Base-by-base conservation (phyloP, 495 filamentous ascomycete species). In the Zalerion maritima region DNA sequence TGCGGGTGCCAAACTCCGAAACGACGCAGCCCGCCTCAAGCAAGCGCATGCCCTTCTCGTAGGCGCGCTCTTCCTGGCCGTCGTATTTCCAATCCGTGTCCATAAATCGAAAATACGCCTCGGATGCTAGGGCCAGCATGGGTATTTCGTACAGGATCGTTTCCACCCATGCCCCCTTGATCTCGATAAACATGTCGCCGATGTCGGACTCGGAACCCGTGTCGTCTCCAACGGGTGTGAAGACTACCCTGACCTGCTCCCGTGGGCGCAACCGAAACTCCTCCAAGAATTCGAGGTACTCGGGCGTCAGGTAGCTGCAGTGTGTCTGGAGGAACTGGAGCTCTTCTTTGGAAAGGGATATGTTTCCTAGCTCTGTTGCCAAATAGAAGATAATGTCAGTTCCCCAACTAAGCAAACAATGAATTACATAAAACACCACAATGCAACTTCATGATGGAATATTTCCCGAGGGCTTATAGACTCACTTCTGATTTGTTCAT, bases 81-180 rank as follows among this genome's bases (percentile, higher is more conserved):
- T 74, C 64, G 39, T 94, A 75, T 26, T 65, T 71, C 89, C 89
- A 97, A 44, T 93, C 85, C 21, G 54, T 74, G 41, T 94, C 78
- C 55, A 78, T 77, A 60, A 93, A 94, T 54, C 77, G 81, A 69
- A 97, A 97, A 54, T 94, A 96, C 16, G 91, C 83, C 50, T 97
- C 86, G 38, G 82, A 92, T 1, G 85, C 80, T 32, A 97, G 55
- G 2, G 91, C 81, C 12, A 97, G 69, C 14, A 97, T 62, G 0
- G 89, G 91, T 34, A 96, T 93, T 57, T 97, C 89, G 52, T 97
- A 97, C 27, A 97, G 71, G 26, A 97, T 97, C 0, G 89, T 93
- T 28, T 94, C 87, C 5, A 84, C 66, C 89, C 89, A 97, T 29
- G 73, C 64, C 12, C 89, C 89, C 41, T 71, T 69, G 34, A 86